These are phyloP conservation scores for Agrocybe pediades DNA, from an alignment of 768 basidiomycete genomes.

Conservation along the genomic window DNA sequence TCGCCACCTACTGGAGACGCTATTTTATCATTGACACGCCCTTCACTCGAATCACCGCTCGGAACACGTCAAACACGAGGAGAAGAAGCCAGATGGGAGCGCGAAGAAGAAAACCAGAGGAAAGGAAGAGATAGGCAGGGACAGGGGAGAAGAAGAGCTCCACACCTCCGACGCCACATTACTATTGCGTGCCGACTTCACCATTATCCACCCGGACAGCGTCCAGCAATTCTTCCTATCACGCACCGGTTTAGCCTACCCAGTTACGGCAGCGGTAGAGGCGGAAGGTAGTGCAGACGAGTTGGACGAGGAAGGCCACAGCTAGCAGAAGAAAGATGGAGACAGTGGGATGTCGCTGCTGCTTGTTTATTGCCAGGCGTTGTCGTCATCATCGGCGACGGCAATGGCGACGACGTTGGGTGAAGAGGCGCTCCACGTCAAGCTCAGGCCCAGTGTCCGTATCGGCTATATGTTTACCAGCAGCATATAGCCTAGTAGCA, in stretches of 20 bases:
- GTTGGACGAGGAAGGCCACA: too few species aligned
- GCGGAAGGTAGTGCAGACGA: too few species aligned
- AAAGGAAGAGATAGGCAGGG: neutral
- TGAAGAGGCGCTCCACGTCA: too few species aligned
- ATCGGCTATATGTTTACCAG: constrained; percentile 9
- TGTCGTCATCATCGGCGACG: too few species aligned
- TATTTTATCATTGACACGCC: neutral
- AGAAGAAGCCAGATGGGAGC: too few species aligned
- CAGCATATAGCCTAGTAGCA: neutral
- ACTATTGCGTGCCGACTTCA: constrained; percentile 39
- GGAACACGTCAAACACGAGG: too few species aligned
- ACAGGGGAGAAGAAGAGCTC: neutral
- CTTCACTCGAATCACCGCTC: constrained; percentile 10
- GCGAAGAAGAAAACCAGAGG: too few species aligned
- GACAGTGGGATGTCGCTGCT: constrained; percentile 15
- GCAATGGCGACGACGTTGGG: too few species aligned
- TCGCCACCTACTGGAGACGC: constrained; percentile 28
- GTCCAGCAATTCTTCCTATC: constrained; percentile 54
- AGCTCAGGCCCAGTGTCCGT: too few species aligned
- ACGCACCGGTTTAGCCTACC: constrained; percentile 61
- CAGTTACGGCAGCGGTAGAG: constrained; percentile 69
- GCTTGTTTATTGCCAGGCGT: constrained; percentile 22
- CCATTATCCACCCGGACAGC: constrained; percentile 55
- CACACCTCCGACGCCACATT: constrained; percentile 7
- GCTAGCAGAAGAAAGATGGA: neutral